phyloP scores from a whole-genome alignment of 2,329 filamentous ascomycete species.

The Cercospora zeina region DNA sequence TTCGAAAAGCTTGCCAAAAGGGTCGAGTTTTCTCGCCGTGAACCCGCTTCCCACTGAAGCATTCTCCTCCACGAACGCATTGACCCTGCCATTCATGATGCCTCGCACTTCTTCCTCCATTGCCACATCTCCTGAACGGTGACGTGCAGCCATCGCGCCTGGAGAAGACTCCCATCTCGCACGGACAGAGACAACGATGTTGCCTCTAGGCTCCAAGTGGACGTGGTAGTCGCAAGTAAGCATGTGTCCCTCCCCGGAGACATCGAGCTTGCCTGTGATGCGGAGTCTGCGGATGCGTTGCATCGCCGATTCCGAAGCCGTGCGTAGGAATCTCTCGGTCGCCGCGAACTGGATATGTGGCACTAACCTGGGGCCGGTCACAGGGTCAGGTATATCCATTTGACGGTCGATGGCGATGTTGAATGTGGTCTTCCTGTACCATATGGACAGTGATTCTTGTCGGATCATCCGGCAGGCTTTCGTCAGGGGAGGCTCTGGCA shows the following conservation, averaged over 20 bases:
- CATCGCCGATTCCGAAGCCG: neutral
- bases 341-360: constrained; percentile 1
- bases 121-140: neutral
- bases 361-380: neutral
- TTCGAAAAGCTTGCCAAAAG: neutral
- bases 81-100: neutral
- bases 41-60: neutral
- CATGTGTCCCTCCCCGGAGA: neutral
- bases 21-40: neutral
- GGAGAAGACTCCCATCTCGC: constrained; percentile 1
- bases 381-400: neutral
- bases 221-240: constrained; percentile 5
- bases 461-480: neutral
- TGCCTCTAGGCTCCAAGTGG: neutral
- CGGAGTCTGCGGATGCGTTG: constrained; percentile 3
- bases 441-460: neutral
- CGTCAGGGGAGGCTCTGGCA: constrained; percentile 2
- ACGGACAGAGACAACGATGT: neutral
- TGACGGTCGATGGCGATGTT: neutral
- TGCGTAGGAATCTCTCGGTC: constrained; percentile 2
- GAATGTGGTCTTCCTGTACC: constrained; percentile 2
- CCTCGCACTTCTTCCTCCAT: neutral
- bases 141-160: neutral
- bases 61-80: neutral
- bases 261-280: neutral